Base-by-base conservation (phyloP, 148 eudicot genomes). In the Rhododendron mucronatum region DNA sequence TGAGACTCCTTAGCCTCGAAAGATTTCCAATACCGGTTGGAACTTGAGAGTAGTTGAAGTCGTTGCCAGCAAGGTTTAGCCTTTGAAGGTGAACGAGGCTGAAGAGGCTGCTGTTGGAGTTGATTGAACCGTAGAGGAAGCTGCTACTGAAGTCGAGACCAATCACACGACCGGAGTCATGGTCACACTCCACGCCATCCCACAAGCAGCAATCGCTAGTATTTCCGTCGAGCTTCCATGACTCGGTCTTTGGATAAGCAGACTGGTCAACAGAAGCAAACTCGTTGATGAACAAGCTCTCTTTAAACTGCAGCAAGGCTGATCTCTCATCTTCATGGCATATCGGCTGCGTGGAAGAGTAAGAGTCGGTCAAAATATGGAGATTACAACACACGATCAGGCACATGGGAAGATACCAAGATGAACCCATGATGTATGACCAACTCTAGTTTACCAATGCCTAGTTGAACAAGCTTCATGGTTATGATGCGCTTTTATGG, bases 61-160 rank as follows among this genome's bases (percentile, higher is more conserved):
- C 6, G 4, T 39, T 39, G 41, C 6, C 41, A 4, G 41, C 41
- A 39, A 39, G 41, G 41, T 39, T 39, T 39, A 39, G 6, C 41
- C 41, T 39, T 39, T 39, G 44, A 5, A 39, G 44, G 41, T 39
- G 41, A 39, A 39, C 41, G 0, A 39, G 41, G 41, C 6, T 39
- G 41, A 39, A 39, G 41, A 39, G 41, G 6, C 41, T 39, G 0
- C 41, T 39, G 6, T 39, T 39, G 41, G 41, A 39, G 41, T 39
- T 39, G 41, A 39, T 5, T 4, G 41, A 39, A 39, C 41, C 41
- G 82, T 89, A 41, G 35, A 89, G 89, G n/a, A 69, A 69, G 35
- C 35, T 69, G 16, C 16, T 69, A n/a, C 4, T 69, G 37, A 69
- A 16, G 75, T 69, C 37, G 33, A 69, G 75, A n/a, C 75, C 35